Evolutionary conservation across 495 filamentous ascomycete genomes (phyloP), one percentile per base, ranked within the genome.

Genomic region (Aspergillus diversus): DNA sequence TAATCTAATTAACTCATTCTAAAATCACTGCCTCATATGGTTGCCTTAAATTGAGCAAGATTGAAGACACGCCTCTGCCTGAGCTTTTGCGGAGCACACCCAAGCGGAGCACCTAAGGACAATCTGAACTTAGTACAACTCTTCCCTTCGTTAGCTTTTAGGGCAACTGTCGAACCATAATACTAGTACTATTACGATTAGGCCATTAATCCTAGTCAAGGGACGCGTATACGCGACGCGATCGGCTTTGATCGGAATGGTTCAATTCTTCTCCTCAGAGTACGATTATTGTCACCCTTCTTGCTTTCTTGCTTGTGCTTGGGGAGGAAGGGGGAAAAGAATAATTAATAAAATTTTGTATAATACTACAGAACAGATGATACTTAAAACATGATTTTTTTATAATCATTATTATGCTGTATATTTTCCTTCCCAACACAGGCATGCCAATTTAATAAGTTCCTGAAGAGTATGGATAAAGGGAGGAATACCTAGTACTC

Each of bases 161-260:
- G 47, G 47, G 47, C 47, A 50, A 15, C 9, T 5, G 9, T 27
- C n/a, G 47, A 21, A 31, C 47, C 11, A 50, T 50, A 50, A 50
- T 50, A 50, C 47, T 50, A 50, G 47, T 17, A 17, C 59, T 53
- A 17, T 42, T 46, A 61, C n/a, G 47, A 31, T 50, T 50, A 1
- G 47, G n/a, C 16, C 16, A 27, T 43, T 15, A 0, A 4, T 11
- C 39, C 39, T 5, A 13, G 39, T 43, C 0, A 15, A 15, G 39
- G 49, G 35, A 62, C 64, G 60, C 64, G 64, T 60, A 27, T 1
- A 59, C 64, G 64, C 64, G 64, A 63, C 64, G 60, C 60, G 64
- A 63, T 57, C 39, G 39, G 4, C 4, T 43, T 4, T 11, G 39
- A 0, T 43, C 39, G 8, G 8, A 15, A 11, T 13, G 39, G 37